Base-by-base conservation (phyloP, 345 rosid genomes). In the Fremontodendron californicum region DNA sequence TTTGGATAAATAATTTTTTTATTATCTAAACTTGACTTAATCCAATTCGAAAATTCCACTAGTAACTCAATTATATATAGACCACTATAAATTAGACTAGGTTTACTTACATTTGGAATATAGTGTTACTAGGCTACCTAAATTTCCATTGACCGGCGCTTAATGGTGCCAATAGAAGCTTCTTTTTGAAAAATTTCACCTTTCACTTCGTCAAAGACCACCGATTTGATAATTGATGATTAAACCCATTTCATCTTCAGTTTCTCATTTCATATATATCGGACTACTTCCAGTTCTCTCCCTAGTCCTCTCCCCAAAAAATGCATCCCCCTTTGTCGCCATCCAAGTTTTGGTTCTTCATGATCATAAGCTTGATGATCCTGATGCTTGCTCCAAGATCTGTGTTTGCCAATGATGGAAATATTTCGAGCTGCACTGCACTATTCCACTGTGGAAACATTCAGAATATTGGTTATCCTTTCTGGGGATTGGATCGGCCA, bases 341-440 rank as follows among this genome's bases (percentile, higher is more conserved):
- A 0, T 35, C 45, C 3, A 63, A 13, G 39, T 37, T 43, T 13
- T 27, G 23, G 39, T 62, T 35, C 45, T 39, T 75, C 43, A 29
- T 23, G 21, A 5, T 74, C 68, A 19, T 81, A 52, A 65, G 69
- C 75, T 10, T 78, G 18, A 31, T 78, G 18, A 31, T 71, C 6
- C 70, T 83, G n/a, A 2, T 71, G n/a, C 27, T 49, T 7, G 46
- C 73, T 63, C 71, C 85, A 5, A 55, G 31, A 31, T 76, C 7
- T 68, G 82, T 74, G 16, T 73, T 82, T 15, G 80, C 85, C 29
- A 25, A n/a, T 5, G n/a, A n/a, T n/a, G n/a, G n/a, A n/a, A 78
- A 1, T 62, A 52, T 76, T 29, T 39, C 0, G 2, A 75, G 0
- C 52, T 84, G 87, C 73, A 23, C 52, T 27, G 0, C 0, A 0